Conservation (phyloP, 225 moss, liverwort and hornwort genomes). For the Polytrichum commune region DNA sequence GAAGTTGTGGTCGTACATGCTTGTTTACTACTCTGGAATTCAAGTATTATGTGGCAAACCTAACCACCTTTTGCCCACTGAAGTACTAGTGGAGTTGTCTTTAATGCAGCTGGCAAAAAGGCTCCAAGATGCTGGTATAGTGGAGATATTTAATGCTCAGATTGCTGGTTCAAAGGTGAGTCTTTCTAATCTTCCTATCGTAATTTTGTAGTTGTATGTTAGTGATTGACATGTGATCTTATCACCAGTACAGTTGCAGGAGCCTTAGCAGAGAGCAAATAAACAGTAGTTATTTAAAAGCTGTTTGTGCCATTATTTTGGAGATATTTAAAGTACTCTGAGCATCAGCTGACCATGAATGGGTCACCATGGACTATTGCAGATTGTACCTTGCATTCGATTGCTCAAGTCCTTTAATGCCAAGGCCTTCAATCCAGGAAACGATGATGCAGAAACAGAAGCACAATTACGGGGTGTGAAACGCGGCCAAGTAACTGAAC, state of each 20-base stretch:
- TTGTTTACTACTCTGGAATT: too few relatives aligned
- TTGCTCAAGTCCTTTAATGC: slow-evolving; percentile 87
- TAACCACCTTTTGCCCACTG: too few relatives aligned
- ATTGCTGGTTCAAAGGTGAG: slow-evolving; percentile 86
- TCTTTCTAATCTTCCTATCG: slow-evolving; percentile 3
- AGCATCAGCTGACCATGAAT: slow-evolving; percentile 15
- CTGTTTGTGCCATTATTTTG: slow-evolving; percentile 10
- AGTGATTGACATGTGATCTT: too few relatives aligned
- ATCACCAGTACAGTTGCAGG: not conserved
- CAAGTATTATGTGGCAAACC: too few relatives aligned
- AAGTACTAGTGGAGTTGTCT: slow-evolving; percentile 15
- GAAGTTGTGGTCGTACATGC: too few relatives aligned
- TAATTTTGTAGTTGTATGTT: slow-evolving; percentile 7
- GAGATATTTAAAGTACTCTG: slow-evolving; percentile 6
- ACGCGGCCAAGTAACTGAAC: slow-evolving; percentile 78
- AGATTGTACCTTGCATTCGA: slow-evolving; percentile 90
- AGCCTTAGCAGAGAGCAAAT: not conserved
- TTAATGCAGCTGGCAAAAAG: slow-evolving; percentile 82
- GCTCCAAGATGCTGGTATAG: slow-evolving; percentile 95
- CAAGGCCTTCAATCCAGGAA: slow-evolving; percentile 66
- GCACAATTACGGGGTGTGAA: slow-evolving; percentile 64
- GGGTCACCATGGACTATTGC: slow-evolving; percentile 25
- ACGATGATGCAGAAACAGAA: slow-evolving; percentile 77
- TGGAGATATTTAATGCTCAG: slow-evolving; percentile 88
- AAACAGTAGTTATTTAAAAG: slow-evolving; percentile 4